phyloP scores from a whole-genome alignment of 2,329 filamentous ascomycete genomes.

The Graphium sp. region DNA sequence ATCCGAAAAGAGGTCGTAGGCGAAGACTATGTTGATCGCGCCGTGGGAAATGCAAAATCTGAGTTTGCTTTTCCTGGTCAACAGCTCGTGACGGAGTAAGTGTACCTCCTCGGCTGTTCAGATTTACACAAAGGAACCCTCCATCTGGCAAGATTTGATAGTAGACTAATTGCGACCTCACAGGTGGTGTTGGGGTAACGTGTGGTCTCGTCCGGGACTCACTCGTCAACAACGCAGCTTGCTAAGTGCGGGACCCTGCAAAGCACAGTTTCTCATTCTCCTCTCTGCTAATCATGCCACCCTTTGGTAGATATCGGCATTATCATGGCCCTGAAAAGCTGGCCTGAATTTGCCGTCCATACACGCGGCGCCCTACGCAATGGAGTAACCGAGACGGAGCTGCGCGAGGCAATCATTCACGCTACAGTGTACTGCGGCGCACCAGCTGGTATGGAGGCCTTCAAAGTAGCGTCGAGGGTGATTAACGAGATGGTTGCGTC shows the following conservation, averaged over 20 bases:
- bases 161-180: too few species aligned
- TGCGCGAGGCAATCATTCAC: constrained; percentile 33
- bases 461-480: constrained; percentile 10
- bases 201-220: constrained; percentile 45
- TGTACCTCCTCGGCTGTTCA: too few species aligned
- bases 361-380: constrained; percentile 44
- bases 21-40: constrained; percentile 37
- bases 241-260: constrained; percentile 16
- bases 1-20: constrained; percentile 42
- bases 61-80: constrained; percentile 42
- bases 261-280: neutral
- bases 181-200: constrained; percentile 36
- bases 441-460: constrained; percentile 20
- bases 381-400: constrained; percentile 35
- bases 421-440: constrained; percentile 22
- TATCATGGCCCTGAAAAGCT: constrained; percentile 41
- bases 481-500: constrained; percentile 11
- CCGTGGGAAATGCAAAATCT: constrained; percentile 32
- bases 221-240: constrained; percentile 40
- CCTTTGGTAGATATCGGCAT: constrained; percentile 33
- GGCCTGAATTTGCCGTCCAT: constrained; percentile 41
- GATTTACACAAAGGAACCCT: too few species aligned
- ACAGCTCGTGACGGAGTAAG: constrained; percentile 41
- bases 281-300: neutral
- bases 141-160: neutral